Conservation (phyloP, 108 stramenopile genomes). For the Stephanodiscus triporus region DNA sequence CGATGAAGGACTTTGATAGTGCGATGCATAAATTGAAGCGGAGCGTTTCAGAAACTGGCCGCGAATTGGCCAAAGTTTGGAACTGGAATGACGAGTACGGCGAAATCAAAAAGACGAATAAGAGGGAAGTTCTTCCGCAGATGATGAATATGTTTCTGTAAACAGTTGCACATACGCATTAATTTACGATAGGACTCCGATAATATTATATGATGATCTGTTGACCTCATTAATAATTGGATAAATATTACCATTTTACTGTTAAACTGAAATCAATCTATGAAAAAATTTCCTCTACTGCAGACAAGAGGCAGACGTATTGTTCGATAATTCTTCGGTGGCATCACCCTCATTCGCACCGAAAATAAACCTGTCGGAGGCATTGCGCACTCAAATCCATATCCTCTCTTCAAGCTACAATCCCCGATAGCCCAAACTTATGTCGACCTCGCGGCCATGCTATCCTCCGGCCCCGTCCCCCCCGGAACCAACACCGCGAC, state of each 20-base stretch:
- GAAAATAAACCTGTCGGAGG: not conserved
- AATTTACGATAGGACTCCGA: too few relatives aligned
- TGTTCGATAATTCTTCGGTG: not conserved
- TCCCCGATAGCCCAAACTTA: not conserved
- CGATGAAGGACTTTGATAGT: conserved; percentile 85
- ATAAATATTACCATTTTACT: too few relatives aligned
- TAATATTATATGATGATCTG: too few relatives aligned
- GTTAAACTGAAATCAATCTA: not conserved
- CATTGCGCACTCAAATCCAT: not conserved
- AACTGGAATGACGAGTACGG: conserved; percentile 99
- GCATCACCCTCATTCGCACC: not conserved
- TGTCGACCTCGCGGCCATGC: conserved; percentile 60
- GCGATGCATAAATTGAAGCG: conserved; percentile 91
- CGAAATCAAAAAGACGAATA: conserved; percentile 89
- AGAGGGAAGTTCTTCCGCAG: conserved; percentile 71
- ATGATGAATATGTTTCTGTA: conserved; percentile 91
- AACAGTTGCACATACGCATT: not conserved
- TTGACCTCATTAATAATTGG: too few relatives aligned
- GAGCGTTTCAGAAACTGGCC: conserved; percentile 94
- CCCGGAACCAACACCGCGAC: conserved; percentile 87
- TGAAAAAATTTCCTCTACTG: not conserved
- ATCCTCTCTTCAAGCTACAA: not conserved
- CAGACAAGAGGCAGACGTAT: not conserved
- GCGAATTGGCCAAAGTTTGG: conserved; percentile 89
- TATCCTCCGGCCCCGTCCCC: conserved; percentile 78